Evolutionary conservation across 441 rosid species (phyloP), one percentile per base, ranked within the genome.

Genomic region (Euphorbia celastroides): DNA sequence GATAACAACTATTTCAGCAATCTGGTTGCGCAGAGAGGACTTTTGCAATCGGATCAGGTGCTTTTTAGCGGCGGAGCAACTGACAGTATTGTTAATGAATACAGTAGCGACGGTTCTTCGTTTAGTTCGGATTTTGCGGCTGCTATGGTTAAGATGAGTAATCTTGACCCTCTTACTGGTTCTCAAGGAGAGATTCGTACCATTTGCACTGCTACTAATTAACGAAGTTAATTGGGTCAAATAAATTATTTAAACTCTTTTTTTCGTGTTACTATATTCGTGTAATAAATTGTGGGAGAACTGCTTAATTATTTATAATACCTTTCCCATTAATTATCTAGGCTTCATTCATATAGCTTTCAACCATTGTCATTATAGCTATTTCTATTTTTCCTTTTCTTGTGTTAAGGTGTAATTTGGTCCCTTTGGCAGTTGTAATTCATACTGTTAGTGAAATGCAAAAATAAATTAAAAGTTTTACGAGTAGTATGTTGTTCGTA

Each of bases 231-330:
- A 3, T 20, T 32, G 14, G 7, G n/a, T n/a, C 31, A 55, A 55
- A 25, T n/a, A 25, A 55, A 11, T 46, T 17, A 7, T 5, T 44
- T 23, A 26, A 25, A 8, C 13, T 55, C 0, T n/a, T 23, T 25
- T 12, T 23, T 30, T 41, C n/a, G 2, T 17, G 9, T 0, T n/a
- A 23, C 10, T 55, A 25, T 22, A 25, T 38, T 34, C 38, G 1
- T 60, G 27, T 2, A 36, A 60, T 34, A 60, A 60, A 36, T 13
- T 32, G 28, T 36, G 46, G 64, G 17, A 36, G 30, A 20, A 1
- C 34, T 12, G 51, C 22, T 74, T 77, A 31, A 82, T 79, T 2
- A 75, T 77, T 32, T 60, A 84, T 13, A 25, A 48, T 51, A 25
- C 13, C 0, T 8, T 20, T 31, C 19, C 46, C 63, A 31, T 26